These are phyloP conservation scores for Plantago lanceolata DNA, from an alignment of 305 asterid genomes.

Conservation along the genomic window DNA sequence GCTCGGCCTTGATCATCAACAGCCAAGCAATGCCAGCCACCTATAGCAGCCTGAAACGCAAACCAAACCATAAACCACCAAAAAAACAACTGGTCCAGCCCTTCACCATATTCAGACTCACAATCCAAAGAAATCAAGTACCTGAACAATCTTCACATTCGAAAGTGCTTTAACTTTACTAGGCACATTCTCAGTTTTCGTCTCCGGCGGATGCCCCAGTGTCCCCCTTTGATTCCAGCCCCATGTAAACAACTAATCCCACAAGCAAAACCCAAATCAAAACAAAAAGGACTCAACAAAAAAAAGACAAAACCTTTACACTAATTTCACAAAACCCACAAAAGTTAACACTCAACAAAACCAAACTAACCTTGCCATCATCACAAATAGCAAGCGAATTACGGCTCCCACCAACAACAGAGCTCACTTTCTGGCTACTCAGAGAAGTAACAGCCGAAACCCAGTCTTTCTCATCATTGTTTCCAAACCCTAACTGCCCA, in stretches of 20 bases:
- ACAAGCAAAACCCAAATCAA: conserved; percentile 4
- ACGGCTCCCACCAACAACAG: conserved; percentile 90
- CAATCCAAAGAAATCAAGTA: conserved; percentile 25
- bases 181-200: conserved; percentile 88
- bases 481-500: conserved; percentile 87
- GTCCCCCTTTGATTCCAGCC: conserved; percentile 99
- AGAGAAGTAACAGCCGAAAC: conserved; percentile 62
- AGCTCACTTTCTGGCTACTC: conserved; percentile 42
- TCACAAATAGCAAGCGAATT: conserved; percentile 89
- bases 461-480: conserved; percentile 79
- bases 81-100: neutral
- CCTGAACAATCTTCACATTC: conserved; percentile 84
- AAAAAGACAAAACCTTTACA: neutral
- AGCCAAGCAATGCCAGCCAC: conserved; percentile 99
- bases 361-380: conserved; percentile 67
- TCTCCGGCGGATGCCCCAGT: conserved; percentile 83
- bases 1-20: conserved; percentile 96
- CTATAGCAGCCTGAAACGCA: conserved; percentile 85
- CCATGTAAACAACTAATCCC: conserved; percentile 81
- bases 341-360: neutral
- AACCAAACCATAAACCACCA: conserved; percentile 21
- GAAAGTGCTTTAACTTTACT: conserved; percentile 86
- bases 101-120: conserved; percentile 4
- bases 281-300: conserved; percentile 7
- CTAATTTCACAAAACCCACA: conserved; percentile 10